phyloP scores from a whole-genome alignment of 352 stramenopile genomes.

The Pythium graminicola region DNA sequence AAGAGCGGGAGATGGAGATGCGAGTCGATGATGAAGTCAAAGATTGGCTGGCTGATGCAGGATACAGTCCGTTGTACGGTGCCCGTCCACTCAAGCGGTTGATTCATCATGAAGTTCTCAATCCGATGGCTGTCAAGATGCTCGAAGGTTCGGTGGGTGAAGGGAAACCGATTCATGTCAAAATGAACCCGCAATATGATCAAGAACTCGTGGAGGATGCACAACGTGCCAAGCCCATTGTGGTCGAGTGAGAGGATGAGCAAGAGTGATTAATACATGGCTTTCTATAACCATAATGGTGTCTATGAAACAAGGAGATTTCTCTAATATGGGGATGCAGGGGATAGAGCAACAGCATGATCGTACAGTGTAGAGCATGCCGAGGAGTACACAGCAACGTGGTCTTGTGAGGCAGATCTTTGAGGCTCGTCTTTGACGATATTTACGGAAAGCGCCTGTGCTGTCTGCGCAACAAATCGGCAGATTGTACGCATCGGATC shows the following conservation, averaged over 20 bases:
- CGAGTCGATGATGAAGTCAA: conserved; percentile 71
- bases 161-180: conserved; percentile 77
- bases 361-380: background rate
- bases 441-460: background rate
- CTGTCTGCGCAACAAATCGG: background rate
- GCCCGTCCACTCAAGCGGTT: conserved; percentile 93
- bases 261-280: background rate
- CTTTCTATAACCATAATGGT: background rate
- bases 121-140: conserved; percentile 90
- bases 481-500: background rate
- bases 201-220: conserved; percentile 38
- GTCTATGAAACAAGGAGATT: background rate
- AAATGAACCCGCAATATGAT: conserved; percentile 45
- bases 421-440: too few relatives aligned
- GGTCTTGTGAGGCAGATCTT: too few relatives aligned
- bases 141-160: conserved; percentile 72
- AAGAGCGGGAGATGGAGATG: conserved; percentile 63
- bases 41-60: conserved; percentile 87
- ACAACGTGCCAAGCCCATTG: conserved; percentile 34
- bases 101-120: conserved; percentile 95
- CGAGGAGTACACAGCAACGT: background rate
- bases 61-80: conserved; percentile 92
- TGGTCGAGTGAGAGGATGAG: conserved; percentile 24
- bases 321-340: background rate
- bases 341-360: background rate